phyloP scores from a whole-genome alignment of 2,329 filamentous ascomycete species.

The Aspergillus neotritici region DNA sequence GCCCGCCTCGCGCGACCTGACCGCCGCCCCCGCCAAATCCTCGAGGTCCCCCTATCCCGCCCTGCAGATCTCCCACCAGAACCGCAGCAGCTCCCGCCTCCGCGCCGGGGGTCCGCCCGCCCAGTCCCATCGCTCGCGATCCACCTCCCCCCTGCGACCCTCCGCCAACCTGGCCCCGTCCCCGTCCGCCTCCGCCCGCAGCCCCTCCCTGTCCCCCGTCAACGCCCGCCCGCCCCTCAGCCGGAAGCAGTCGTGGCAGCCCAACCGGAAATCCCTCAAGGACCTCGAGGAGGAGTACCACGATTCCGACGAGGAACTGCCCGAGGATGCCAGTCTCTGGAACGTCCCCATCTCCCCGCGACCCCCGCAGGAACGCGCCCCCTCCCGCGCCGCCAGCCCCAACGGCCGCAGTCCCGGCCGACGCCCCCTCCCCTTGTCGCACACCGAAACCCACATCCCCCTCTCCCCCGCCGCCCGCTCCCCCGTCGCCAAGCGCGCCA shows the following conservation, averaged over 20 bases:
- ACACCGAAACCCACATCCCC: conserved; percentile 25
- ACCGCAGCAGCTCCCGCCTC: conserved; percentile 21
- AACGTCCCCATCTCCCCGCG: conserved; percentile 48
- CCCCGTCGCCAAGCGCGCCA: conserved; percentile 28
- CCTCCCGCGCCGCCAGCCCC: conserved; percentile 39
- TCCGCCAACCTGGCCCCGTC: conserved; percentile 19
- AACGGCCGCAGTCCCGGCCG: conserved; percentile 36
- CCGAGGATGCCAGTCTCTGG: conserved; percentile 47
- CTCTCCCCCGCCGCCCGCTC: conserved; percentile 18
- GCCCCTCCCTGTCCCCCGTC: conserved; percentile 21
- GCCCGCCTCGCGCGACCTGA: conserved; percentile 32
- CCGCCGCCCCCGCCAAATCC: conserved; percentile 20
- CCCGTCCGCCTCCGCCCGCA: conserved; percentile 22
- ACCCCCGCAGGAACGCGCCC: conserved; percentile 34
- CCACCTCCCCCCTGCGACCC: conserved; percentile 26
- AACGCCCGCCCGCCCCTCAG: conserved; percentile 18
- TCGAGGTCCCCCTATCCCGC: conserved; percentile 20
- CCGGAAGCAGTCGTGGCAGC: conserved; percentile 40
- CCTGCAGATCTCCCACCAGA: conserved; percentile 22
- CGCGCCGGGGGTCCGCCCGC: conserved; percentile 21
- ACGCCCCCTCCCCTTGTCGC: conserved; percentile 39
- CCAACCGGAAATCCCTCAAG: conserved; percentile 42
- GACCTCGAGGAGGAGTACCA: conserved; percentile 48
- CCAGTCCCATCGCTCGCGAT: conserved; percentile 27
- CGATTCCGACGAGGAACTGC: conserved; percentile 47